Evolutionary conservation across 768 basidiomycete genomes (phyloP).

Genomic region (Trametes coccinea): DNA sequence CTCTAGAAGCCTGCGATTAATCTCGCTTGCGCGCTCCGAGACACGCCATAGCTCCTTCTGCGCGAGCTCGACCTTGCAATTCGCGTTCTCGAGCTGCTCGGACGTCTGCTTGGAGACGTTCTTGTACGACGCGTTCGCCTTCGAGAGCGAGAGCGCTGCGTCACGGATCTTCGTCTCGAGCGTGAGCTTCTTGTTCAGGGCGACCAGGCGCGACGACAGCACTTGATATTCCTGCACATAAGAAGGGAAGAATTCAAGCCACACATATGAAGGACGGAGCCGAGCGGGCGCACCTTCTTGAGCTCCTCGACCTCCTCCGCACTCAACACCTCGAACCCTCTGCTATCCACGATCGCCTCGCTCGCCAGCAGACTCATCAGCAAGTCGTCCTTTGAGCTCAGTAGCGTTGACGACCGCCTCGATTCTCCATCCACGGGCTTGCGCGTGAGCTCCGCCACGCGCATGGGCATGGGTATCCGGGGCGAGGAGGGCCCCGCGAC

Average conservation of each 20-base stretch:
- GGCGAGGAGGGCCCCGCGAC: conserved; percentile 46
- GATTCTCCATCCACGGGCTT: conserved; percentile 38
- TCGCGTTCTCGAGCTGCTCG: conserved; percentile 74
- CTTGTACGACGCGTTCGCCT: conserved; percentile 60
- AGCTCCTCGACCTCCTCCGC: conserved; percentile 71
- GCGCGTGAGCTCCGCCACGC: conserved; percentile 35
- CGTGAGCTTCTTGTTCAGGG: conserved; percentile 70
- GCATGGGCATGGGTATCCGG: conserved; percentile 30
- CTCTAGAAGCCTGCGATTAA: conserved; percentile 66
- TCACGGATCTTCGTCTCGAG: conserved; percentile 89
- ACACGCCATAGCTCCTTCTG: conserved; percentile 73
- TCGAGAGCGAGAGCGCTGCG: conserved; percentile 73
- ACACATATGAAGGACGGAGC: conserved; percentile 33
- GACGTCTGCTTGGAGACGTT: conserved; percentile 62
- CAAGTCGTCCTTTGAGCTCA: conserved; percentile 77
- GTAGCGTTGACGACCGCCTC: conserved; percentile 45
- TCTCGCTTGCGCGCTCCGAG: conserved; percentile 62
- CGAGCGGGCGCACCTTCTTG: conserved; percentile 60
- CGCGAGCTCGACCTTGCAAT: conserved; percentile 64
- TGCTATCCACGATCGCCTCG: conserved; percentile 92
- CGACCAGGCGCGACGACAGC: conserved; percentile 62
- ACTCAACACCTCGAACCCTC: conserved; percentile 73
- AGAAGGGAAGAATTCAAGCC: conserved; percentile 21
- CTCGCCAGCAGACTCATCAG: conserved; percentile 88
- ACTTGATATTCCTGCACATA: conserved; percentile 67